phyloP scores from a whole-genome alignment of 768 basidiomycete genomes.

The Strobilomyces echinocephalus region DNA sequence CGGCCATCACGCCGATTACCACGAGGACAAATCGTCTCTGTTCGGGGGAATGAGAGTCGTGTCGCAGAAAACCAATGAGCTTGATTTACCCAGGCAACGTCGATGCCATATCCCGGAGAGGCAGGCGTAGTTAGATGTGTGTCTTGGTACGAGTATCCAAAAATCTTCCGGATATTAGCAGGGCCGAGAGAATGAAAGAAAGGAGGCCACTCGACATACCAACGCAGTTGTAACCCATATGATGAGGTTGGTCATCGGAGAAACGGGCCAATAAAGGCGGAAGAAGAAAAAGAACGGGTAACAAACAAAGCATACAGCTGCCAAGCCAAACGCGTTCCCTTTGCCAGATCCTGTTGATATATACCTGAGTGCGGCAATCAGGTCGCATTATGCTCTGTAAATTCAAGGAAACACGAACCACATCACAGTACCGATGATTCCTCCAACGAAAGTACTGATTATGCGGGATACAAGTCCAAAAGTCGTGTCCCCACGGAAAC shows the following conservation, averaged over 20 bases:
- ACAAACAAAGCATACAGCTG: conserved; percentile 59
- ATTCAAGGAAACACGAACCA: conserved; percentile 44
- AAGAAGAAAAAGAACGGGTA: conserved; percentile 71
- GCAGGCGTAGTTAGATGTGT: conserved; percentile 42
- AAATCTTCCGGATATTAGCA: conserved; percentile 38
- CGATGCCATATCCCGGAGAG: conserved; percentile 54
- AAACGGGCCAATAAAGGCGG: conserved; percentile 69
- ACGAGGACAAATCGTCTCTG: conserved; percentile 70
- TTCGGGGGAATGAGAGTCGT: not conserved
- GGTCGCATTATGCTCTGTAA: not conserved
- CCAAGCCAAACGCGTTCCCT: conserved; percentile 68
- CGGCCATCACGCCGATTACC: conserved; percentile 64
- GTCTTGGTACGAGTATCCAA: conserved; percentile 74
- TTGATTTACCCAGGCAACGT: conserved; percentile 66
- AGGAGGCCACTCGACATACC: conserved; percentile 35
- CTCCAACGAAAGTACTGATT: conserved; percentile 61
- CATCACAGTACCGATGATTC: conserved; percentile 55
- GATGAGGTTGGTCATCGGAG: conserved; percentile 67
- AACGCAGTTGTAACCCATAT: conserved; percentile 59
- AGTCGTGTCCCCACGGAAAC: conserved; percentile 72
- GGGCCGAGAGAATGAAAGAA: not conserved
- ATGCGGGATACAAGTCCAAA: conserved; percentile 62
- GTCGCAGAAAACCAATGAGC: not conserved
- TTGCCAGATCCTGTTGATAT: conserved; percentile 56
- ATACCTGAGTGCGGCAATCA: conserved; percentile 43